Base-by-base conservation (phyloP, 495 filamentous ascomycete species). In the Annulohypoxylon moriforme region DNA sequence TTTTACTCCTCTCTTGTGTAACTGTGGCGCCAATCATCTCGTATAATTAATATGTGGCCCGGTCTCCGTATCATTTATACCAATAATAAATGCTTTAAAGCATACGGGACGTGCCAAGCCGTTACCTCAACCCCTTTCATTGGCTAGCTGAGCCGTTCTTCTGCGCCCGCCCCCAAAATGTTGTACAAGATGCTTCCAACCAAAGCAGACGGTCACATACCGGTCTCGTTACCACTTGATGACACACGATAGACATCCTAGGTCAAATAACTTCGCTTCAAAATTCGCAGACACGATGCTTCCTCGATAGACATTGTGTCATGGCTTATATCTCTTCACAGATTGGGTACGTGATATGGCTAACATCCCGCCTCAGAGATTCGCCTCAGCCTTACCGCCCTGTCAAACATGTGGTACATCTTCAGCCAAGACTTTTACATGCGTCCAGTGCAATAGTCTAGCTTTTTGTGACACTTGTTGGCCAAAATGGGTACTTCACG, bases 381-480 rank as follows among this genome's bases (percentile, higher is more conserved):
- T n/a, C 1, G 16, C 3, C 7, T 9, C 27, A 33, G 6, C 9
- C 14, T 18, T 29, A 5, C 29, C 16, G n/a, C 27, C n/a, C 20
- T 55, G 50, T 34, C 50, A 55, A 13, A 55, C 29, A 20, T 55
- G 27, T 8, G n/a, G 50, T 34, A 22, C 27, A 34, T 16, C 50
- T 9, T 34, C 50, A 11, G 27, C n/a, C 3, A 55, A 34, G 29
- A 55, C 50, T 20, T 55, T 55, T 20, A 55, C 50, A 11, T 55
- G 50, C 50, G 6, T 55, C 9, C 50, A 55, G n/a, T 55, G 50
- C 34, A 55, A 55, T 34, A 55, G 27, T 34, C 50, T 55, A 55
- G 50, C 29, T 11, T 55, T 55, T 20, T 55, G 50, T 55, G 50
- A 55, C 4, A 6, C n/a, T 20, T 55, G 50, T 34, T 55, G 50